phyloP scores from a whole-genome alignment of 495 filamentous ascomycete genomes.

The Astrothelium macrocarpum region DNA sequence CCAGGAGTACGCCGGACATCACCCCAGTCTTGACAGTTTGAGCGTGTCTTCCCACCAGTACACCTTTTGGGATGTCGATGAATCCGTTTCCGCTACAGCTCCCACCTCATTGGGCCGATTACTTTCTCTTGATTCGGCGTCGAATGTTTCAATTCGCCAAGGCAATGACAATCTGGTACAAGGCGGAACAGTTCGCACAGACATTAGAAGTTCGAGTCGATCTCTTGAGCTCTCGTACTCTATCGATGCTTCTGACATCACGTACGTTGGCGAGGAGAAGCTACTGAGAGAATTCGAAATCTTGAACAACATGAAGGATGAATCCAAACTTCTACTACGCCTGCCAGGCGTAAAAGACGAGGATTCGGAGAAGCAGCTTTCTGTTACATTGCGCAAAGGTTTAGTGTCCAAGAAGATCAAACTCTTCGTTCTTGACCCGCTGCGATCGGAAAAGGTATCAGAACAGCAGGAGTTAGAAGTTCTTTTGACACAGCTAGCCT shows the following conservation, averaged over 20 bases:
- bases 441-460: conserved; percentile 51
- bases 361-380: conserved; percentile 82
- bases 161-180: conserved; percentile 78
- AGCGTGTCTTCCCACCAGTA: conserved; percentile 58
- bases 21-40: conserved; percentile 35
- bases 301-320: conserved; percentile 56
- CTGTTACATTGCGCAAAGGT: conserved; percentile 52
- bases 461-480: conserved; percentile 46
- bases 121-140: conserved; percentile 62
- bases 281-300: conserved; percentile 68
- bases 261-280: conserved; percentile 66
- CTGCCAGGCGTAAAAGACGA: conserved; percentile 72
- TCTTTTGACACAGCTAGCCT: conserved; percentile 63
- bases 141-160: conserved; percentile 66
- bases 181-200: conserved; percentile 73
- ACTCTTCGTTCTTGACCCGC: conserved; percentile 65
- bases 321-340: conserved; percentile 64
- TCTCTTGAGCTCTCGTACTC: conserved; percentile 75
- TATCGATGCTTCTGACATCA: conserved; percentile 66
- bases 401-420: conserved; percentile 57
- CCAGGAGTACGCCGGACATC: conserved; percentile 40
- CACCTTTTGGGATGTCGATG: conserved; percentile 87
- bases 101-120: conserved; percentile 59
- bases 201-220: conserved; percentile 75
- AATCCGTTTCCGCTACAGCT: conserved; percentile 54